Percentiles rank a stretch among this genome's conserved stretches.
Evolutionary conservation across 1,139 yeast genomes (phyloP).

Genomic region (Magnusiomyces sp.): DNA sequence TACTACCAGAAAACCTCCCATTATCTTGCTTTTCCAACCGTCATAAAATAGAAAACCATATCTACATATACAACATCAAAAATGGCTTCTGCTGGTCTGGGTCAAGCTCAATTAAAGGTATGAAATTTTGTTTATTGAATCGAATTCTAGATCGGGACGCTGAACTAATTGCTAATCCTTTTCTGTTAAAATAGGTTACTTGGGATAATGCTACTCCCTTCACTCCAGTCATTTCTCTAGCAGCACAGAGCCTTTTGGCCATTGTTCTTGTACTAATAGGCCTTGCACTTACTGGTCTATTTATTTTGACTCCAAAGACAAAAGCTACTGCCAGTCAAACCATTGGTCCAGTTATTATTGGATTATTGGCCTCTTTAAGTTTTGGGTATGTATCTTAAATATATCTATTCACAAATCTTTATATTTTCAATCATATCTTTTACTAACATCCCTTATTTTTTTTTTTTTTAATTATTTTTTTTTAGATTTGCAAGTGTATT

Average conservation of each 20-base stretch:
- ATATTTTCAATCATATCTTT: background rate
- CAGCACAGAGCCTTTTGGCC: conserved; percentile 20
- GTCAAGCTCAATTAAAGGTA: no score
- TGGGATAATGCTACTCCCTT: conserved; percentile 11
- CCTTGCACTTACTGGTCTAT: conserved; percentile 12
- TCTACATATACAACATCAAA: no score
- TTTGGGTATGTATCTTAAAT: conserved; percentile 28
- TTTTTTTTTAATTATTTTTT: conserved; percentile 2
- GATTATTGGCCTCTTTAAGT: conserved; percentile 27
- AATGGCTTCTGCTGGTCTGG: no score
- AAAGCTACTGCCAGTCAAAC: conserved; percentile 12
- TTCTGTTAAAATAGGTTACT: conserved; percentile 26
- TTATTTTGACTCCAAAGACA: conserved; percentile 10
- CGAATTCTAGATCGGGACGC: no score
- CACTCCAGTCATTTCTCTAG: conserved; percentile 23
- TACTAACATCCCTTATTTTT: background rate
- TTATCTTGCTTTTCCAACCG: no score
- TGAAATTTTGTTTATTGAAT: no score
- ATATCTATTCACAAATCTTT: background rate
- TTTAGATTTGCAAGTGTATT: conserved; percentile 32
- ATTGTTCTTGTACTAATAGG: conserved; percentile 11
- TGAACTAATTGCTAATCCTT: no score
- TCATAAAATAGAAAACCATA: no score
- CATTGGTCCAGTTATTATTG: conserved; percentile 19
- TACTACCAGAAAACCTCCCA: no score